These are phyloP conservation scores for Hirsutella minnesotensis DNA, from an alignment of 2,329 filamentous ascomycete genomes.

Conservation along the genomic window DNA sequence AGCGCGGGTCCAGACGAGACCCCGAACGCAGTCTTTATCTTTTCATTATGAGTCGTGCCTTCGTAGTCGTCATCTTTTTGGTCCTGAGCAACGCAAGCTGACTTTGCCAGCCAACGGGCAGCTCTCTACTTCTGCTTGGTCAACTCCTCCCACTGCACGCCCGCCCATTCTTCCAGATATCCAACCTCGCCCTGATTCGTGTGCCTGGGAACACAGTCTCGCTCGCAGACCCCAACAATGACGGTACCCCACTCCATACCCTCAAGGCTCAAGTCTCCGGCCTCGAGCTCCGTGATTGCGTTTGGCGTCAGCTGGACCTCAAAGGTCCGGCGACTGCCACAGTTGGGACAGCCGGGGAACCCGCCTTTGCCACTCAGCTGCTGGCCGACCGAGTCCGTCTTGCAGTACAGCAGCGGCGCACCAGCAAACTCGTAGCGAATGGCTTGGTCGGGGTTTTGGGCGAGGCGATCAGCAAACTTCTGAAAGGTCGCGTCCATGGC, in stretches of 20 bases:
- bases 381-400: constrained; percentile 61
- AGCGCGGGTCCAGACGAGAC: not conserved
- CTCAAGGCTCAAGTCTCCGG: constrained; percentile 56
- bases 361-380: constrained; percentile 35
- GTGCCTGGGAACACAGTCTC: constrained; percentile 57
- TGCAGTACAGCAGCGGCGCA: constrained; percentile 66
- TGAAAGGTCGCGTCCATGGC: constrained; percentile 66
- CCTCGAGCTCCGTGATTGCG: constrained; percentile 80
- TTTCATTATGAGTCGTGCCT: not conserved
- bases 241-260: constrained; percentile 99
- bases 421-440: constrained; percentile 72
- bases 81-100: too few species aligned
- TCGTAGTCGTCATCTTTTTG: not conserved
- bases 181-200: constrained; percentile 51
- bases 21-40: not conserved
- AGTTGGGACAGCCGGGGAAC: constrained; percentile 67
- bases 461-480: constrained; percentile 65
- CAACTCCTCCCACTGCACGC: constrained; percentile 92
- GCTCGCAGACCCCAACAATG: constrained; percentile 71
- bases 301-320: constrained; percentile 89
- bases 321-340: constrained; percentile 65
- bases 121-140: constrained; percentile 20
- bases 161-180: constrained; percentile 92
- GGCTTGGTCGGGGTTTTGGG: constrained; percentile 72
- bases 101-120: too few species aligned